Conservation (phyloP, 371 early-diverging fungal genomes). For the Capniomyces stellatus region DNA sequence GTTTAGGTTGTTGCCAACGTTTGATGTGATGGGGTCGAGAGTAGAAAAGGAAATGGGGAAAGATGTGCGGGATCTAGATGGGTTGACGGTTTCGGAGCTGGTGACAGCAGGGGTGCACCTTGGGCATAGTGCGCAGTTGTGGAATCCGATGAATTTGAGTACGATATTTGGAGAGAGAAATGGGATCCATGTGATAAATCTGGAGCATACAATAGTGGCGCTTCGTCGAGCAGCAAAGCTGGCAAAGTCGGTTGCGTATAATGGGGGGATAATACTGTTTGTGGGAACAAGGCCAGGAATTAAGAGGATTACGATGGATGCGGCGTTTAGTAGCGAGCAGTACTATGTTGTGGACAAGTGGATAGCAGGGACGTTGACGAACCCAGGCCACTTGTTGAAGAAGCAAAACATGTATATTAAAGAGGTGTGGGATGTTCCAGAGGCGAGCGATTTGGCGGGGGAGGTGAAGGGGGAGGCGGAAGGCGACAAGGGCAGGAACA, state of each 20-base stretch:
- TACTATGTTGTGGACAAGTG: conserved; percentile 69
- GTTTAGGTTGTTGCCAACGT: too few relatives aligned
- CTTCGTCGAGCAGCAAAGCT: conserved; percentile 70
- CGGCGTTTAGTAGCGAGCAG: conserved; percentile 55
- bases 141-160: conserved; percentile 68
- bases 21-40: too few relatives aligned
- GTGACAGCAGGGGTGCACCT: conserved; percentile 80
- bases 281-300: conserved; percentile 68
- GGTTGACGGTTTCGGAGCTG: conserved; percentile 46
- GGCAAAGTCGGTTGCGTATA: conserved; percentile 46
- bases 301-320: conserved; percentile 27
- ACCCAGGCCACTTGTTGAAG: conserved; percentile 49
- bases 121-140: conserved; percentile 61
- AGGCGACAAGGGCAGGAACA: background rate
- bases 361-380: conserved; percentile 83
- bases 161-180: conserved; percentile 79
- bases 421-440: conserved; percentile 9
- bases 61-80: background rate
- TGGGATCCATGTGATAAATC: conserved; percentile 85
- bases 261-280: conserved; percentile 76
- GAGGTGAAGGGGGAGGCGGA: background rate
- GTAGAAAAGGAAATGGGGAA: too few relatives aligned
- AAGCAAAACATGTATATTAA: conserved; percentile 2
- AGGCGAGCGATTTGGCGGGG: background rate
- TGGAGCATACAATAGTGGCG: conserved; percentile 79